Base-by-base conservation (phyloP, 2,329 filamentous ascomycete genomes). In the Claviceps capensis region DNA sequence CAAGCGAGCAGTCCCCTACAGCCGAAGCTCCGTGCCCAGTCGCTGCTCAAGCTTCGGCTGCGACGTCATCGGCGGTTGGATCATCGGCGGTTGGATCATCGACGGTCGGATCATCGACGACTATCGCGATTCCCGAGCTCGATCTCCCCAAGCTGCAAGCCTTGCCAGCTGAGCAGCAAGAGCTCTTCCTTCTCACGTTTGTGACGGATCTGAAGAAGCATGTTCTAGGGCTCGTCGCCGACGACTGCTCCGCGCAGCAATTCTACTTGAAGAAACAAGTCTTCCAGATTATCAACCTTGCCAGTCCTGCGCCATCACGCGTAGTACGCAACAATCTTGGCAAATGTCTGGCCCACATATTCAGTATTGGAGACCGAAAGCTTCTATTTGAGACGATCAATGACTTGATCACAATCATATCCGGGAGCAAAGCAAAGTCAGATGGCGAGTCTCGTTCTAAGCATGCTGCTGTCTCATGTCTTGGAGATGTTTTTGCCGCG, bases 321-420 rank as follows among this genome's bases (percentile, higher is more conserved):
- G 86, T 95, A 42, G 85, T 96, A 63, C 82, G 93, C 60, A 93
- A 91, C 69, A 94, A 91, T 64, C 67, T 97, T 38, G 91, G 89
- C 47, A 80, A 81, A 67, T 91, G 88, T 60, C 84, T 96, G 58
- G 84, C 84, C 43, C 83, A 85, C 61, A 82, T 97, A 53, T 86
- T 98, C 58, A 78, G 76, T 16, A 85, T 86, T 57, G 93, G 93
- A 13, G 91, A 96, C 68, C 79, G 91, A 57, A 95, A 94, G 65
- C 76, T 95, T 49, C 77, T 98, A 2, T 96, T 94, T 63, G 93
- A 98, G 67, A 94, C 88, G 0, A 86, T 97, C 63, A 95, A 93
- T 61, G 91, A 97, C 58, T 74, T 97, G 11, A 75, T 90, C 9
- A 74, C 71, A 11, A 82, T 95, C 52, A 66, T 95, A 46, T 82